Percentiles rank a stretch among this genome's conserved stretches.
Evolutionary conservation across 2,329 filamentous ascomycete species (phyloP).

Genomic region (Ophiostoma sp.): DNA sequence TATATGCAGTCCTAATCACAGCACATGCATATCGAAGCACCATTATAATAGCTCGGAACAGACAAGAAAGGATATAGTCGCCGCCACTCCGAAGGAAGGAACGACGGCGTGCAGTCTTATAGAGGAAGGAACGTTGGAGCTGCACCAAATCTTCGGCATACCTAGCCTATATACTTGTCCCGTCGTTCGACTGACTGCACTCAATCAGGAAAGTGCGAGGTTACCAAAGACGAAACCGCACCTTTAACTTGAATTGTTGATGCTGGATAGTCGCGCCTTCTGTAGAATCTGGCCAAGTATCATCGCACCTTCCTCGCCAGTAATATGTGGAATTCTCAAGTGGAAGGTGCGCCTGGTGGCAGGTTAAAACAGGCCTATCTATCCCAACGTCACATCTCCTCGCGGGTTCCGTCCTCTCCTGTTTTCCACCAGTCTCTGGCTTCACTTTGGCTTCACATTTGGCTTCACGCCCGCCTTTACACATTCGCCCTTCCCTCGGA

Average conservation of each 20-base stretch:
- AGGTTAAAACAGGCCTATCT: too few species aligned
- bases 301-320: neutral
- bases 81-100: conserved; percentile 4
- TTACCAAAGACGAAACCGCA: neutral
- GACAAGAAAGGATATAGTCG: neutral
- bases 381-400: neutral
- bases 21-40: too few species aligned
- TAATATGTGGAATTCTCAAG: neutral
- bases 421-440: neutral
- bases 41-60: too few species aligned
- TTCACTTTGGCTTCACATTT: conserved; percentile 10
- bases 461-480: neutral
- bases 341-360: neutral
- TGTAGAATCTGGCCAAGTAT: neutral
- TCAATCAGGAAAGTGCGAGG: neutral
- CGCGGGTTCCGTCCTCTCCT: too few species aligned
- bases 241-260: neutral
- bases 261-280: too few species aligned
- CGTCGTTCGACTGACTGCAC: neutral
- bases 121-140: neutral
- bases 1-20: neutral
- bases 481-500: neutral
- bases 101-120: neutral
- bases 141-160: neutral
- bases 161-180: neutral